phyloP scores from a whole-genome alignment of 176 grass and related monocot genomes.

The Thinopyrum elongatum region DNA sequence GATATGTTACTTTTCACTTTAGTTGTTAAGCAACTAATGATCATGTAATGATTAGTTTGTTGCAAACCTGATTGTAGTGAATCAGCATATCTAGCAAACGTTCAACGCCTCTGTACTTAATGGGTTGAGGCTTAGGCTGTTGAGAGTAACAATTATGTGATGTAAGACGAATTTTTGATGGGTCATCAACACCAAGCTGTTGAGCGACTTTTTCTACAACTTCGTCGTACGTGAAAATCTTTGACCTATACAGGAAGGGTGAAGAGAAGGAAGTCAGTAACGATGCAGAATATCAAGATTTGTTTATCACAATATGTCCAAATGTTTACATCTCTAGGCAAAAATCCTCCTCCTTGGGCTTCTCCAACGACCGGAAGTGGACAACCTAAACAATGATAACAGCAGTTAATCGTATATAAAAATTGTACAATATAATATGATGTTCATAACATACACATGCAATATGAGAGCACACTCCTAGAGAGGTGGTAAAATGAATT shows the following conservation, averaged over 20 bases:
- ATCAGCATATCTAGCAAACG: conserved; percentile 89
- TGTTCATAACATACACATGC: background rate
- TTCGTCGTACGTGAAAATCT: conserved; percentile 87
- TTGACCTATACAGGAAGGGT: conserved; percentile 59
- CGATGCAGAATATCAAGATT: conserved; percentile 4
- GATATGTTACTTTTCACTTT: conserved; percentile 25
- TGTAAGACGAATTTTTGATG: conserved; percentile 95
- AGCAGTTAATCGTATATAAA: conserved; percentile 26
- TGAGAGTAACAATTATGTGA: conserved; percentile 99
- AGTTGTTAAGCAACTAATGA: background rate
- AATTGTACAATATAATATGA: background rate
- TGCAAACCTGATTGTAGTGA: conserved; percentile 95
- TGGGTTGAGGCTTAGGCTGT: conserved; percentile 98
- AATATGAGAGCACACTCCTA: background rate
- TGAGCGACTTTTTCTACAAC: conserved; percentile 94
- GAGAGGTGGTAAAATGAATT: conserved; percentile 14
- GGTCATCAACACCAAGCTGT: conserved; percentile 82
- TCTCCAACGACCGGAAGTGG: conserved; percentile 90
- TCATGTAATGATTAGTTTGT: conserved; percentile 10
- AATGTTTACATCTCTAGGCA: conserved; percentile 84
- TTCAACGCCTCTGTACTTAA: conserved; percentile 88
- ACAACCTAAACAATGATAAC: conserved; percentile 70
- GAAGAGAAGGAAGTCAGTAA: conserved; percentile 23
- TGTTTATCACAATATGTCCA: conserved; percentile 16
- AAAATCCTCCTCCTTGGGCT: conserved; percentile 95